Evolutionary conservation across 2,329 filamentous ascomycete species (phyloP).

Genomic region (Pseudogymnoascus sp.): DNA sequence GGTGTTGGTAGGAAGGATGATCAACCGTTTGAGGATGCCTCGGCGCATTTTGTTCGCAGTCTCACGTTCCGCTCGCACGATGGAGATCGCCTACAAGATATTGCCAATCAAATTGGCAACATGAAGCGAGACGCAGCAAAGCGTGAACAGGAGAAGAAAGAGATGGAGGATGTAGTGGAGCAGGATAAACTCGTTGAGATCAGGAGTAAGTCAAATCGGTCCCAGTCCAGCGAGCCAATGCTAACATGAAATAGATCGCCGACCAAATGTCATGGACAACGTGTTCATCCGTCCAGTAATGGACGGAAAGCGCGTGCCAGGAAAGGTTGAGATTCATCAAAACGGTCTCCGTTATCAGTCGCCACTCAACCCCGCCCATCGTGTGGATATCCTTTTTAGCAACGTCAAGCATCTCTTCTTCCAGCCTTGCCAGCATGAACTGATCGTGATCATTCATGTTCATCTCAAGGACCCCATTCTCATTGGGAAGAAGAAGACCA

Average conservation of each 20-base stretch:
- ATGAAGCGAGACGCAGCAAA: constrained; percentile 90
- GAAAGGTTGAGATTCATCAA: constrained; percentile 94
- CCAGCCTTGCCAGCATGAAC: constrained; percentile 90
- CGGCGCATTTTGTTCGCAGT: constrained; percentile 91
- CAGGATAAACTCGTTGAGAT: constrained; percentile 96
- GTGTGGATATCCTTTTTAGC: constrained; percentile 91
- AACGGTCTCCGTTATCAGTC: constrained; percentile 96
- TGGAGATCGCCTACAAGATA: constrained; percentile 79
- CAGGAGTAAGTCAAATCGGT: constrained; percentile 56
- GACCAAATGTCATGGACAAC: constrained; percentile 82
- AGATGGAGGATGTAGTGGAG: constrained; percentile 98
- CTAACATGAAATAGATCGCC: constrained; percentile 63
- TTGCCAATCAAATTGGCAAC: constrained; percentile 88
- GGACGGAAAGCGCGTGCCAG: constrained; percentile 93
- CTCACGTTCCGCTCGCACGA: constrained; percentile 91
- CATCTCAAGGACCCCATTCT: constrained; percentile 98
- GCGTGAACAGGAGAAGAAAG: constrained; percentile 97
- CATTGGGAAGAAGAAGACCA: constrained; percentile 96
- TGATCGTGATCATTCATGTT: constrained; percentile 97
- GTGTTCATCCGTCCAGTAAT: constrained; percentile 92
- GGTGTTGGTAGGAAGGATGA: constrained; percentile 96
- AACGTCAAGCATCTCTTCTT: constrained; percentile 99
- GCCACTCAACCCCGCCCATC: constrained; percentile 68
- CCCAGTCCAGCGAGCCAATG: constrained; percentile 8
- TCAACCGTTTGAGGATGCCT: constrained; percentile 93